Evolutionary conservation across 306 rosid species (phyloP).

Genomic region (Purshia tridentata): DNA sequence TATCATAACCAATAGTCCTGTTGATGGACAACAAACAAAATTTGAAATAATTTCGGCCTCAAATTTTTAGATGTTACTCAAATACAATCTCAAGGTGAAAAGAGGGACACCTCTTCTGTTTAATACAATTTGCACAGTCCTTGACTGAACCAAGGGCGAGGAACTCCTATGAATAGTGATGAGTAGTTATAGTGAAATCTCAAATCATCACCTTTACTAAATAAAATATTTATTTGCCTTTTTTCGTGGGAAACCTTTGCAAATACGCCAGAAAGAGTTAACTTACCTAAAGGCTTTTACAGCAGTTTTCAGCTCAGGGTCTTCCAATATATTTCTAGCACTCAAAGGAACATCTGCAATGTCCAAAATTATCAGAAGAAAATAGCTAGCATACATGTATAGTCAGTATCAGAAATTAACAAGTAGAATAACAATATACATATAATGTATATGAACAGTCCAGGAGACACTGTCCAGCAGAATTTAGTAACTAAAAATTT

Average conservation of each 20-base stretch:
- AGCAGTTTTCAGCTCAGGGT: conserved; percentile 79
- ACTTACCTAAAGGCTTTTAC: conserved; percentile 79
- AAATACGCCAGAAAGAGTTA: neutral
- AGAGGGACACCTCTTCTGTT: neutral
- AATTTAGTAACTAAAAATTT: neutral
- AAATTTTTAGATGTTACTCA: neutral
- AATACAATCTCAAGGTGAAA: neutral
- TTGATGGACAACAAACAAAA: neutral
- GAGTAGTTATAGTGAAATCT: no score
- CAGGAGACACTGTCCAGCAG: neutral
- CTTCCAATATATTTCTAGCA: conserved; percentile 82
- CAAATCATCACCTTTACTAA: no score
- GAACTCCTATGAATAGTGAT: no score
- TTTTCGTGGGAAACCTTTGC: neutral
- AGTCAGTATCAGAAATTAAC: neutral
- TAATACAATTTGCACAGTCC: neutral
- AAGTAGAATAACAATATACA: neutral
- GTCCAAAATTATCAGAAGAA: conserved; percentile 4
- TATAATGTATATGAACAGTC: neutral
- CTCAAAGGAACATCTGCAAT: conserved; percentile 79
- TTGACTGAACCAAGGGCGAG: neutral
- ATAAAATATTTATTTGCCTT: no score
- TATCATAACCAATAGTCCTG: neutral
- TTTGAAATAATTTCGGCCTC: neutral
- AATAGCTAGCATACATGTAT: neutral